A percentile compares a stretch with the other conserved stretches of the same genome.
These are phyloP conservation scores for Fusarium fujikuroi DNA, from an alignment of 2,329 filamentous ascomycete genomes.

Conservation along the genomic window DNA sequence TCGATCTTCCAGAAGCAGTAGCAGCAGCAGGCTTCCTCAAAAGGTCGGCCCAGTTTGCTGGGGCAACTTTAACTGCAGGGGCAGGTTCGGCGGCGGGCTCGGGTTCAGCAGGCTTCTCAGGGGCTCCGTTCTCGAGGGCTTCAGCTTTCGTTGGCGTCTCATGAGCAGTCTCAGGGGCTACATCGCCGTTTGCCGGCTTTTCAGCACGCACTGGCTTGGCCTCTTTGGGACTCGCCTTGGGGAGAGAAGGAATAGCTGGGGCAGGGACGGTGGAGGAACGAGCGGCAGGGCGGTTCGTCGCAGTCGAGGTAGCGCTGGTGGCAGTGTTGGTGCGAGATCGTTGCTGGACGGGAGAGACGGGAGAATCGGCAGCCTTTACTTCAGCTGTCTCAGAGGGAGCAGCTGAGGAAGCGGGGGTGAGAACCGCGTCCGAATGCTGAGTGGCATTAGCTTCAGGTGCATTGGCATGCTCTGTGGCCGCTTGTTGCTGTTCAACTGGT, in stretches of 20 bases:
- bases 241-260: conserved; percentile 60
- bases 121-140: conserved; percentile 34
- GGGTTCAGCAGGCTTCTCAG: conserved; percentile 42
- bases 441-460: conserved; percentile 31
- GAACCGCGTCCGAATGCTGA: conserved; percentile 20
- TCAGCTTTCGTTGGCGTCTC: conserved; percentile 20
- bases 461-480: conserved; percentile 42
- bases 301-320: conserved; percentile 36
- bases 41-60: conserved; percentile 55
- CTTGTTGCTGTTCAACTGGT: conserved; percentile 54
- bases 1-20: conserved; percentile 25
- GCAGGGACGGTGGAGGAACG: conserved; percentile 53
- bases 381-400: conserved; percentile 29
- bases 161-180: conserved; percentile 18
- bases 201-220: conserved; percentile 42
- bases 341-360: conserved; percentile 47
- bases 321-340: conserved; percentile 41
- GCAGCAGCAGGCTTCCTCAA: conserved; percentile 48
- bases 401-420: conserved; percentile 32
- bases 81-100: conserved; percentile 29
- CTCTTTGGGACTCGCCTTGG: conserved; percentile 52
- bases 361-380: conserved; percentile 48
- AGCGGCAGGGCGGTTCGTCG: conserved; percentile 43
- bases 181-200: conserved; percentile 40
- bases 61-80: conserved; percentile 46